phyloP scores from a whole-genome alignment of 768 basidiomycete genomes.

The Hydnum rufescens region DNA sequence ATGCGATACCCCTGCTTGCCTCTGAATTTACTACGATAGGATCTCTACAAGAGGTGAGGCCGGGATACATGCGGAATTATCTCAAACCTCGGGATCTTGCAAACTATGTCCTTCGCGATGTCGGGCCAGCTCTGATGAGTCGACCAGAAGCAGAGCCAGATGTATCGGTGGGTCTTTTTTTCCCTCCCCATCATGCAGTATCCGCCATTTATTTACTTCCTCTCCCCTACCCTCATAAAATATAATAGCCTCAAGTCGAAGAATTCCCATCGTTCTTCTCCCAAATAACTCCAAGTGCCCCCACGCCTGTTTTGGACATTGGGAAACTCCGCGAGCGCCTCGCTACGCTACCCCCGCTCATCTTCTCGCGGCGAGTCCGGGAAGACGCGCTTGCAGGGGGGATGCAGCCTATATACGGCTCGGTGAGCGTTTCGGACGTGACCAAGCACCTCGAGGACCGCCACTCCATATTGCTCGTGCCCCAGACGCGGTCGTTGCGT shows the following conservation, averaged over 20 bases:
- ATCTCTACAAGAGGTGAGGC: conserved; percentile 6
- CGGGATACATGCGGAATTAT: conserved; percentile 9
- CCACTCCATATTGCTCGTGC: conserved; percentile 2
- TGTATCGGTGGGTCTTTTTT: not conserved
- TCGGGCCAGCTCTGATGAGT: not conserved
- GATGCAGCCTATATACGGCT: conserved; percentile 7
- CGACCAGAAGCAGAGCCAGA: not conserved
- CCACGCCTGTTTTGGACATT: too few species aligned
- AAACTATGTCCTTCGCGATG: conserved; percentile 8
- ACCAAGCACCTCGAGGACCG: conserved; percentile 2
- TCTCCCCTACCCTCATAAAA: too few species aligned
- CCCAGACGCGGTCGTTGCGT: conserved; percentile 4
- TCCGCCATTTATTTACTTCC: too few species aligned
- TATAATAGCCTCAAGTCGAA: too few species aligned
- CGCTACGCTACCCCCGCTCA: conserved; percentile 5
- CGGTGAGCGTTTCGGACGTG: conserved; percentile 7
- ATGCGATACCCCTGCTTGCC: too few species aligned
- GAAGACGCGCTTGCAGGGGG: not conserved
- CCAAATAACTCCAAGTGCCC: too few species aligned
- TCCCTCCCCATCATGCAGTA: too few species aligned
- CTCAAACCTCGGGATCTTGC: conserved; percentile 7
- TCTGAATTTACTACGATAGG: too few species aligned
- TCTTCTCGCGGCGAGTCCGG: conserved; percentile 3
- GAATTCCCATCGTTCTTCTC: too few species aligned
- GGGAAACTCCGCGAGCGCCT: conserved; percentile 2